Base-by-base conservation (phyloP, 2,329 filamentous ascomycete species). In the Colletotrichum truncatum region DNA sequence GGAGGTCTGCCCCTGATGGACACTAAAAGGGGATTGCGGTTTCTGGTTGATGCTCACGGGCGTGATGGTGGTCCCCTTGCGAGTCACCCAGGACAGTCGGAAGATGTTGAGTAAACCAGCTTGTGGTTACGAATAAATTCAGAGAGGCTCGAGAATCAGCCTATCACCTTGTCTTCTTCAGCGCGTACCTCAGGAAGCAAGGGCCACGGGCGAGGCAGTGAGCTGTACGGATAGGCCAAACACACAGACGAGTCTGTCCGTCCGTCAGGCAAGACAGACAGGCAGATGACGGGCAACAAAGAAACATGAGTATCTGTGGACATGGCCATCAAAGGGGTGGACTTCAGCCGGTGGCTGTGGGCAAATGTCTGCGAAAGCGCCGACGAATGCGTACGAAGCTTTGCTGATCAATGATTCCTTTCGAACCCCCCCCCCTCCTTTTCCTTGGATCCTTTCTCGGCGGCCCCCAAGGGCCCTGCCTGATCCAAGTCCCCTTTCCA, bases 401-500 rank as follows among this genome's bases (percentile, higher is more conserved):
- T 28, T 62, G 32, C 10, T 28, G 56, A 61, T 61, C 48, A 34
- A 11, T 25, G 30, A 21, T 60, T 39, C 23, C 34, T 30, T 43
- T 32, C 23, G 14, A 49, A 39, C 26, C 21, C 49, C 39, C 45
- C 43, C 54, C 51, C 43, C 36, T 54, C 28, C 55, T 39, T 46
- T 34, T 39, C 30, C 21, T 25, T 41, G 25, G 39, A 32, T 14
- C 28, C 39, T 62, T 39, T 39, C 49, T 54, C 53, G 32, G 14
- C 53, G 32, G 36, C 49, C 55, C 61, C 34, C 51, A 48, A 56
- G 26, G 32, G 38, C 55, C 60, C 26, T 52, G 49, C 60, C 26
- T 52, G 49, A 28, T 21, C 57, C 48, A 58, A 48, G 45, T 51
- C 55, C 36, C 66, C 54, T 68, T 64, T 68, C 66, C 53, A 67